These are phyloP conservation scores for Podaxis mareebaensis DNA, from an alignment of 768 basidiomycete genomes.

Conservation along the genomic window DNA sequence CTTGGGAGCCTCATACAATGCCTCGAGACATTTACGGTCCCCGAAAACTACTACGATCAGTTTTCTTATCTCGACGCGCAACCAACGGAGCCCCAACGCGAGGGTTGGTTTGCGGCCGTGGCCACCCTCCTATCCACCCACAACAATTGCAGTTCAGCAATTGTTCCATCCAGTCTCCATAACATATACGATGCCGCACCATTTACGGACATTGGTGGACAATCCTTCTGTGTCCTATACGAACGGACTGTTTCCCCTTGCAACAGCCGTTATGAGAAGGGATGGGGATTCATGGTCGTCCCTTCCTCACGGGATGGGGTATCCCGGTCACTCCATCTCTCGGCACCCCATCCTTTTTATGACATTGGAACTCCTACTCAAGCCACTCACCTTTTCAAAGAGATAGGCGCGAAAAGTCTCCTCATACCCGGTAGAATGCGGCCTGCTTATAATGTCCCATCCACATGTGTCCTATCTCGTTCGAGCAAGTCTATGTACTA, in stretches of 20 bases:
- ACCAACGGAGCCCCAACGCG: constrained; percentile 27
- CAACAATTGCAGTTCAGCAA: constrained; percentile 30
- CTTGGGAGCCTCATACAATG: constrained; percentile 21
- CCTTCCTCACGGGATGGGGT: constrained; percentile 26
- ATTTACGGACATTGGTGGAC: constrained; percentile 25
- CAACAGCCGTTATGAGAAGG: constrained; percentile 27
- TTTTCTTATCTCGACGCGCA: constrained; percentile 33
- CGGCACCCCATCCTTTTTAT: constrained; percentile 46
- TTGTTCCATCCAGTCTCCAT: constrained; percentile 28
- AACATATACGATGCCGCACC: constrained; percentile 28
- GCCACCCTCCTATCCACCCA: constrained; percentile 29
- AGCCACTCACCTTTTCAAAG: constrained; percentile 40
- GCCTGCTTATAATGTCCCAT: constrained; percentile 31
- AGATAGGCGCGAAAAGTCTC: constrained; percentile 40
- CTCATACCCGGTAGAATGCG: constrained; percentile 42
- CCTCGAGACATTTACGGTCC: constrained; percentile 33
- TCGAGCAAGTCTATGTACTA: constrained; percentile 31
- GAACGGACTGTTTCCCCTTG: constrained; percentile 23
- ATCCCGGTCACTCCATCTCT: constrained; percentile 37
- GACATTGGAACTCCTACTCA: constrained; percentile 41
- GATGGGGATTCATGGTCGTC: constrained; percentile 39
- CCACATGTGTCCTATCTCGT: constrained; percentile 32
- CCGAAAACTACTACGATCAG: constrained; percentile 27
- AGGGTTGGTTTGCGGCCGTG: constrained; percentile 29
- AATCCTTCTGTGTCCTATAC: constrained; percentile 33